Conservation (phyloP, 2,329 filamentous ascomycete species). For the Phyllosticta citrichinensis region DNA sequence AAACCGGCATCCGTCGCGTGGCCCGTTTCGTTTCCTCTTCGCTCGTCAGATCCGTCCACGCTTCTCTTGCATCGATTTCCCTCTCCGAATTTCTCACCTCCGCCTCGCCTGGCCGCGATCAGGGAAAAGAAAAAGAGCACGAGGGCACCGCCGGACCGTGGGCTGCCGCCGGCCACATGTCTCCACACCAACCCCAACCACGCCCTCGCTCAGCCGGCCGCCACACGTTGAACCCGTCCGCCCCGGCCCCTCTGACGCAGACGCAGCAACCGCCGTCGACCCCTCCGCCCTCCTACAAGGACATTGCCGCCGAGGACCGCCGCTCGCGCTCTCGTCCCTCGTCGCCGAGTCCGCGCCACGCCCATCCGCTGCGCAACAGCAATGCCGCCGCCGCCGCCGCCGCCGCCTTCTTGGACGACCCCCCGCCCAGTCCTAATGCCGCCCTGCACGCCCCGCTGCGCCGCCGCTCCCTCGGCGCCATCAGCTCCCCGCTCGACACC, state of each 20-base stretch:
- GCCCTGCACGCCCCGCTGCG: not conserved
- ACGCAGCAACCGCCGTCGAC: conserved; percentile 5
- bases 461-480: not conserved
- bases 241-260: conserved; percentile 7
- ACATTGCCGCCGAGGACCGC: not conserved
- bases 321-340: not conserved
- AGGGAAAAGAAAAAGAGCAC: not conserved
- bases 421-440: not conserved
- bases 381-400: no score
- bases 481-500: not conserved
- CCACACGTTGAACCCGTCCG: conserved; percentile 7
- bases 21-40: not conserved
- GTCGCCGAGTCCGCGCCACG: not conserved
- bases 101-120: not conserved
- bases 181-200: not conserved
- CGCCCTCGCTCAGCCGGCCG: conserved; percentile 1
- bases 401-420: not conserved
- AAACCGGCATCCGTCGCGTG: not conserved
- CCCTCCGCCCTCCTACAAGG: conserved; percentile 6
- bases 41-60: not conserved
- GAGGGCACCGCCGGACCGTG: not conserved
- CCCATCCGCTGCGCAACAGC: not conserved
- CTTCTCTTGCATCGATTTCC: not conserved
- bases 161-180: not conserved
- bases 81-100: not conserved